Evolutionary conservation across 1,139 yeast species (phyloP), one percentile per base, ranked within the genome.

Genomic region (Geotrichum phurueaensis): DNA sequence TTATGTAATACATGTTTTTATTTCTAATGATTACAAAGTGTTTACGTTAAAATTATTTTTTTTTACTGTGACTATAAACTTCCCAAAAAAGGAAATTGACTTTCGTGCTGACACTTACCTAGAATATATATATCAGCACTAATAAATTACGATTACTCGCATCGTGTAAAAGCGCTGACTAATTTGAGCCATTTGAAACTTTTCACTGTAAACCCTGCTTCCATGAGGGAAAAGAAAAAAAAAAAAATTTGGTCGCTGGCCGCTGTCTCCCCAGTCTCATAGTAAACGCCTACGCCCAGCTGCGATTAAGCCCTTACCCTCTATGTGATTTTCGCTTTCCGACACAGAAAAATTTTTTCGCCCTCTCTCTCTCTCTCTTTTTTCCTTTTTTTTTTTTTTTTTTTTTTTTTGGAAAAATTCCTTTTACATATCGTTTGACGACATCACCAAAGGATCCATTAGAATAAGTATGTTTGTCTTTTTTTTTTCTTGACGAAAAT

Each of bases 391-490:
- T 54, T 50, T 27, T 20, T 51, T 15, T 25, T 13, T 22, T 20
- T 48, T 18, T 13, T 23, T 48, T 48, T 22, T 20, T 15, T 9
- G 9, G 22, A 39, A 36, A 36, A 36, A 2, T 18, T 39, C 22
- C 22, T n/a, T 39, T 39, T 39, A n/a, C 9, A 43, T 43, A 53
- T 48, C 58, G 56, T 56, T 54, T 54, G 57, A 54, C 57, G 57
- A 54, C 57, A 54, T 54, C 57, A 54, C 57, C 51, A 54, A 54
- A 54, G 57, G 57, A 54, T 54, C 57, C 51, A 45, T 54, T 29
- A 49, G 7, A 39, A 54, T 54, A 45, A 54, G 57, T 54, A 54
- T 31, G 57, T 54, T 33, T 13, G 27, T 27, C n/a, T 43, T 39
- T 48, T 45, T 18, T 45, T 45, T 45, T 45, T 18, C 15, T 33